Percentiles rank a stretch among this genome's conserved stretches.
Conservation (phyloP, 306 rosid genomes). For the Psophocarpus tetragonolobus region DNA sequence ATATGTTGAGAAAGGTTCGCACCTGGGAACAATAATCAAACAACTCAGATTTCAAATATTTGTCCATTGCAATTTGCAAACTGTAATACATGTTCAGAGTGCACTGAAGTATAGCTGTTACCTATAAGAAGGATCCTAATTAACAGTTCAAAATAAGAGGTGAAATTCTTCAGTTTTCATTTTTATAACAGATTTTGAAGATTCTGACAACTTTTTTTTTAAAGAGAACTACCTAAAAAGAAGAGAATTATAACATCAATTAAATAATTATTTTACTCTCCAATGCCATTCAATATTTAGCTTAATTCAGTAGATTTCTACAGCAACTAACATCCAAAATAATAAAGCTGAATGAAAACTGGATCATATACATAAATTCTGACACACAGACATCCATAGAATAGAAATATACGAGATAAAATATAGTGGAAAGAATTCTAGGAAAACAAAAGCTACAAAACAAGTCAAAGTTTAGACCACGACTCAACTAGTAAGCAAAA, state of each 20-base stretch:
- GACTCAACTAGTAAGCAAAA: not conserved
- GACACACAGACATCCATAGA: not conserved
- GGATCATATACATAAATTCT: not conserved
- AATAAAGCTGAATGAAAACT: not conserved
- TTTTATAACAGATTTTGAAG: not conserved
- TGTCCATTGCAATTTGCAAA: not conserved
- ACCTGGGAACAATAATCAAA: constrained; percentile 58
- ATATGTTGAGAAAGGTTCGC: constrained; percentile 98
- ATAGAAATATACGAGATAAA: not conserved
- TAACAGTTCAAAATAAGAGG: constrained; percentile 14
- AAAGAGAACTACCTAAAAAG: not conserved
- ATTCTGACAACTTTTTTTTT: not conserved
- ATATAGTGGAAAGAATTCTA: not conserved
- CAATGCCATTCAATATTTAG: not conserved
- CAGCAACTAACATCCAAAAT: not conserved
- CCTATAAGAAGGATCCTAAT: not conserved
- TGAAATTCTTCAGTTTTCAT: not conserved
- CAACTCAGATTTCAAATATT: constrained; percentile 36
- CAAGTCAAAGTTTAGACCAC: not conserved
- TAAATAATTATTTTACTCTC: not conserved
- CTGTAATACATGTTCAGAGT: constrained; percentile 3
- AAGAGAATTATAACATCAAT: not conserved
- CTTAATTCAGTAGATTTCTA: not conserved
- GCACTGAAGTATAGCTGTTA: not conserved
- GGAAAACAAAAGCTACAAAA: constrained; percentile 6